These are phyloP conservation scores for Teratosphaeriaceae sp. DNA, from an alignment of 2,329 filamentous ascomycete genomes.

Conservation along the genomic window DNA sequence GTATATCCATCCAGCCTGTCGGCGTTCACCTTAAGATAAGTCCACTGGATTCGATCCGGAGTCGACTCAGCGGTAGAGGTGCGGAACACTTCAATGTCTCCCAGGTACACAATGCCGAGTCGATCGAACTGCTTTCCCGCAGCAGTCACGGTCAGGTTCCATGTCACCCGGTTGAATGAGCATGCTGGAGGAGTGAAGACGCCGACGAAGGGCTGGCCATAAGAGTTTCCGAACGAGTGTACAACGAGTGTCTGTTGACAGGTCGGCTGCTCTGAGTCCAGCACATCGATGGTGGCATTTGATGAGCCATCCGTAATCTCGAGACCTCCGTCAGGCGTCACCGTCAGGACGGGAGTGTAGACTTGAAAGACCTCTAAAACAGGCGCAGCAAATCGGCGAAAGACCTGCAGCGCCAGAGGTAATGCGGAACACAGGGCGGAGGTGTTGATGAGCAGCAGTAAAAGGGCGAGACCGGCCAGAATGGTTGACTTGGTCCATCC, in stretches of 20 bases:
- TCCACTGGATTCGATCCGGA: slow-evolving; percentile 63
- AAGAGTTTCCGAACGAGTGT: slow-evolving; percentile 65
- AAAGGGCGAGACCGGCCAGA: not conserved
- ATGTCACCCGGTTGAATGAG: slow-evolving; percentile 64
- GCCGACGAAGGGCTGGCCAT: slow-evolving; percentile 68
- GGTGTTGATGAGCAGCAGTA: not conserved
- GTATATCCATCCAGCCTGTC: too few relatives aligned
- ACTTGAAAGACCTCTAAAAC: slow-evolving; percentile 62
- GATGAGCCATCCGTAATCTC: slow-evolving; percentile 31
- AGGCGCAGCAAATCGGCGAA: too few relatives aligned
- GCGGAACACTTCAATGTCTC: slow-evolving; percentile 73
- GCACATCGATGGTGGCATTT: slow-evolving; percentile 21
- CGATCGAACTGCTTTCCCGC: slow-evolving; percentile 70
- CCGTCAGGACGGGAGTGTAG: slow-evolving; percentile 56
- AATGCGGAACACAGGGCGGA: slow-evolving; percentile 5
- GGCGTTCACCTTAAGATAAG: slow-evolving; percentile 61
- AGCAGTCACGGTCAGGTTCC: slow-evolving; percentile 70
- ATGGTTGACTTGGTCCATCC: too few relatives aligned
- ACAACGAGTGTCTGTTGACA: slow-evolving; percentile 59
- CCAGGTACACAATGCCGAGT: slow-evolving; percentile 67
- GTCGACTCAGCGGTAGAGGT: slow-evolving; percentile 79
- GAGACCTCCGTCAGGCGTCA: slow-evolving; percentile 30
- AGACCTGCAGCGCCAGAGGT: too few relatives aligned
- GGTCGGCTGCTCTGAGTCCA: slow-evolving; percentile 22
- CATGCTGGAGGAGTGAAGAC: slow-evolving; percentile 61